Evolutionary conservation across 345 rosid genomes (phyloP), one percentile per base, ranked within the genome.

Genomic region (Leavenworthia alabamica): DNA sequence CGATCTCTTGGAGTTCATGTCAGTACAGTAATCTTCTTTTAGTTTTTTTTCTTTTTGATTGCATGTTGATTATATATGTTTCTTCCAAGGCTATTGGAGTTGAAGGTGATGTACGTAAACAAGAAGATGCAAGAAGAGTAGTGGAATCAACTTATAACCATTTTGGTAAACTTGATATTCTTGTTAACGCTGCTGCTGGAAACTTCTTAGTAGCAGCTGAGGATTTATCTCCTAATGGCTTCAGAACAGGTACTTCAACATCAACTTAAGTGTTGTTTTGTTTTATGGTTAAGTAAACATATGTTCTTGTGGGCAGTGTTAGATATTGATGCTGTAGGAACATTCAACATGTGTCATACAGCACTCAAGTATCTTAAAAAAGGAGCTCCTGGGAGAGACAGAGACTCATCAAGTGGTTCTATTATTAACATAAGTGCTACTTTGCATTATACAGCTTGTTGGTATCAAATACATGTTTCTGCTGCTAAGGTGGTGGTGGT

Each of bases 401-500:
- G 83, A 62, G 68, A 60, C 47, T 49, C 76, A 10, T 64, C 62
- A 15, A 55, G 85, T 0, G 96, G 96, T 47, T 47, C 74, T 11
- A 88, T 88, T 58, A 44, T 88, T 35, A 88, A 88, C 72, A 85
- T 88, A 8, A 88, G 92, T 52, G 96, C 96, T 22, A 83, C 96
- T 41, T 73, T 83, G 63, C 92, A 88, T 32, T 85, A 85, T 51
- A 80, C 86, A 10, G 92, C 96, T 62, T 28, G 86, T 27, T 88
- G 92, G 89, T 88, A 88, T 68, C 96, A 88, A 66, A 82, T 85
- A 14, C 96, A 83, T 58, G 96, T 88, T 2, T 78, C 96, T 58
- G 92, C 96, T 20, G 96, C 96, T 60, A 88, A 88, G 96, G 92
- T 85, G 40, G 2, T 64, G 55, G n/a, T n/a, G n/a, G n/a, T n/a